These are phyloP conservation scores for Zygoascus flipseniorum DNA, from an alignment of 805 yeast genomes.

Conservation along the genomic window DNA sequence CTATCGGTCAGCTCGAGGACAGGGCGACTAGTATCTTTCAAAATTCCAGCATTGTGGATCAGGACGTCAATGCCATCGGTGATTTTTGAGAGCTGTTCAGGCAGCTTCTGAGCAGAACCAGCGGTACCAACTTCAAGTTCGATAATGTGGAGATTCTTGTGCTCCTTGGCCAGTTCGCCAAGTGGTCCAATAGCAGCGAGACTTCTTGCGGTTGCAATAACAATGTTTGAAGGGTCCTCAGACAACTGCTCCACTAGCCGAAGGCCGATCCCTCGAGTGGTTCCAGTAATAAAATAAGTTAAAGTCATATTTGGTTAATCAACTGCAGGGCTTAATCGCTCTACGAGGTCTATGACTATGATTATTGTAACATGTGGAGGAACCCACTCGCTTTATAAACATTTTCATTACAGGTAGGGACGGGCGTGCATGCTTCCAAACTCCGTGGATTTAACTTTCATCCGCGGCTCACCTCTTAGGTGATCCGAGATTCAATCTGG, in stretches of 20 bases:
- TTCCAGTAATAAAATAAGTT: conserved; percentile 11
- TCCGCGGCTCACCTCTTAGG: too few species aligned
- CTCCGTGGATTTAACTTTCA: too few species aligned
- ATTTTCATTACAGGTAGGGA: too few species aligned
- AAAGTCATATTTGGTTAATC: neutral
- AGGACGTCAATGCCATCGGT: conserved; percentile 4
- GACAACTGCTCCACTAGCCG: conserved; percentile 25
- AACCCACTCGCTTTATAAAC: too few species aligned
- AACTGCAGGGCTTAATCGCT: too few species aligned
- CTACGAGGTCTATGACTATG: too few species aligned
- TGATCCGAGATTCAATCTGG: too few species aligned
- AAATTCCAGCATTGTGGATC: conserved; percentile 24
- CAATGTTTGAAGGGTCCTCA: conserved; percentile 15
- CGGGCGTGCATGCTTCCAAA: too few species aligned
- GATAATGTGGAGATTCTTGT: conserved; percentile 20
- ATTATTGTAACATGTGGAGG: too few species aligned
- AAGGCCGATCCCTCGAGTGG: conserved; percentile 5
- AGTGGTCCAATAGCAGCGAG: conserved; percentile 11
- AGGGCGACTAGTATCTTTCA: neutral
- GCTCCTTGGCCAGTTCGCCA: conserved; percentile 2
- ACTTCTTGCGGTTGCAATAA: conserved; percentile 20
- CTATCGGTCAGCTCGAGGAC: neutral
- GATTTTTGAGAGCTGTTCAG: conserved; percentile 9
- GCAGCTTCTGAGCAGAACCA: conserved; percentile 15
- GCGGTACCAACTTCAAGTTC: conserved; percentile 18